Evolutionary conservation across 2,329 filamentous ascomycete genomes (phyloP).

Genomic region (Arthroderma sp.): DNA sequence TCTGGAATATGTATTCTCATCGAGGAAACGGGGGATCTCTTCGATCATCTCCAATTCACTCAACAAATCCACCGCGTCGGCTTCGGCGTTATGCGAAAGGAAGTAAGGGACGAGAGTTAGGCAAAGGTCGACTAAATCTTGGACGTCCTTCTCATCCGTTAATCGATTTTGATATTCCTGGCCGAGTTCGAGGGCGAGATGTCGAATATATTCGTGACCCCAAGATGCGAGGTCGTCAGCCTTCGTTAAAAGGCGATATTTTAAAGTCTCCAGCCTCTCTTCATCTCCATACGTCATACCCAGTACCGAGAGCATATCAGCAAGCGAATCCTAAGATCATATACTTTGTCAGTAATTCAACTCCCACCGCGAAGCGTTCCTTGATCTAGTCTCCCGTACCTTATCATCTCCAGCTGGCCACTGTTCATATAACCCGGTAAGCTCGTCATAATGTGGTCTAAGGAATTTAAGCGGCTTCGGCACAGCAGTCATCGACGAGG

Average conservation of each 20-base stretch:
- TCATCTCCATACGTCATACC: conserved; percentile 99
- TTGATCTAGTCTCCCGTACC: conserved; percentile 34
- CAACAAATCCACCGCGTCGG: conserved; percentile 91
- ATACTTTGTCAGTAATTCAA: neutral
- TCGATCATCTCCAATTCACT: conserved; percentile 97
- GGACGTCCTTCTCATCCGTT: conserved; percentile 67
- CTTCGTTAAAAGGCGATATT: conserved; percentile 81
- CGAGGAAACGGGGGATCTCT: conserved; percentile 73
- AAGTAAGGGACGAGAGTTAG: conserved; percentile 82
- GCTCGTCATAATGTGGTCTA: conserved; percentile 83
- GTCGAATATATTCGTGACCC: conserved; percentile 96
- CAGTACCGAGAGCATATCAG: conserved; percentile 91
- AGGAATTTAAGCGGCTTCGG: conserved; percentile 98
- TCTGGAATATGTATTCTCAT: conserved; percentile 83
- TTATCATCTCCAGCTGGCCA: conserved; percentile 80
- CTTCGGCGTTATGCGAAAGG: conserved; percentile 93
- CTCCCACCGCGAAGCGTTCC: neutral
- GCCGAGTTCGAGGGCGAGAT: conserved; percentile 89
- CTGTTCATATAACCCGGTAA: conserved; percentile 76
- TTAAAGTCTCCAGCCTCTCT: conserved; percentile 87
- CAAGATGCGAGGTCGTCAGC: conserved; percentile 89
- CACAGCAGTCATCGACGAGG: conserved; percentile 97
- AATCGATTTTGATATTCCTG: conserved; percentile 83
- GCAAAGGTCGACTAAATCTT: conserved; percentile 76
- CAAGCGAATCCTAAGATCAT: conserved; percentile 51